Evolutionary conservation across 345 rosid genomes (phyloP), one percentile per base, ranked within the genome.

Genomic region (Aquilaria malaccensis): DNA sequence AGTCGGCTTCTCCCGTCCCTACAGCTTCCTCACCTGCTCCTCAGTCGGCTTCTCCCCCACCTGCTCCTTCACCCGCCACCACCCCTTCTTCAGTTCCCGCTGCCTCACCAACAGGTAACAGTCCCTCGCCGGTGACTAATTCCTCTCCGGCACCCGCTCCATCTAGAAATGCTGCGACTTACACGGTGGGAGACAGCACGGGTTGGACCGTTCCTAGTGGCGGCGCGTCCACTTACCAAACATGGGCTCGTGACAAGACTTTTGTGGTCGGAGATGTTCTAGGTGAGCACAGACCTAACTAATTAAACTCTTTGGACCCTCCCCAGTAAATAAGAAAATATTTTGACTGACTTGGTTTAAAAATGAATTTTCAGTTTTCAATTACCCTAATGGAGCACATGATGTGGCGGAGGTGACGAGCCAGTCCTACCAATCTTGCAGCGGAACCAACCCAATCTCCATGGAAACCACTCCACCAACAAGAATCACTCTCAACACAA

Each of bases 261-360:
- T 79, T 82, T 58, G 4, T 45, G 50, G 77, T 71, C 15, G 84
- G 87, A 14, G 84, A 80, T 63, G 67, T 46, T 65, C 67, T 82
- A 30, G 82, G 87, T 82, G 59, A 63, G 70, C 33, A 31, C n/a
- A 10, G 22, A 22, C 22, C 22, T 22, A 22, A 51, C 12, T 51
- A 11, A 14, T 11, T 51, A 22, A 51, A 51, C 12, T 51, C 14
- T 11, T 51, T 7, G 12, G 6, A 51, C 22, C 4, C 14, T 51
- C 14, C 4, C 55, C 6, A 11, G 14, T 22, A 51, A 51, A 22
- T 51, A 11, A 22, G 14, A 11, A 51, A 4, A 6, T 51, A 51
- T 51, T 6, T 11, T 6, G 22, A 22, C 22, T 22, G 22, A 22
- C 1, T 46, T 30, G 11, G 14, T 60, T 60, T 47, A 45, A 30